These are phyloP conservation scores for Pseudotsuga menziesii DNA, from an alignment of 75 land plant species.

Conservation along the genomic window DNA sequence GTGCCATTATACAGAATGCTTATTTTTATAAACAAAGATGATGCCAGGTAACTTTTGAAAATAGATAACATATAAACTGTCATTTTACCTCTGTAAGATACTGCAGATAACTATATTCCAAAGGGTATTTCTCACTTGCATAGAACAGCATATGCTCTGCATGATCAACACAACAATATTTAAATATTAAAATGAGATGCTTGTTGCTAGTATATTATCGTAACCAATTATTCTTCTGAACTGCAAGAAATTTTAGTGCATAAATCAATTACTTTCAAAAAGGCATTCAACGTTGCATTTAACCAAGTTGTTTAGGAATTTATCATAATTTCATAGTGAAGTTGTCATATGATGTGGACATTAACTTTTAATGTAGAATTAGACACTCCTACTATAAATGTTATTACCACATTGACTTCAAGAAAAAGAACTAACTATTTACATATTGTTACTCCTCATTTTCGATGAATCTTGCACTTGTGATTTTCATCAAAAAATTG, in stretches of 20 bases:
- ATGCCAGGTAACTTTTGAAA: neutral
- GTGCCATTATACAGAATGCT: neutral
- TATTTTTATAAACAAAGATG: neutral
- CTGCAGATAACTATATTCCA: constrained; percentile 92
- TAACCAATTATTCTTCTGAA: neutral
- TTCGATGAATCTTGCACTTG: neutral
- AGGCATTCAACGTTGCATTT: neutral
- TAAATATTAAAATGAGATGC: neutral
- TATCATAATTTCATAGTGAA: neutral
- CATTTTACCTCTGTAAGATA: constrained; percentile 76
- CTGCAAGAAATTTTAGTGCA: neutral
- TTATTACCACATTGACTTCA: no score
- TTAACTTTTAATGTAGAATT: neutral
- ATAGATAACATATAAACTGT: neutral
- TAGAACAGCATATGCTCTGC: constrained; percentile 99
- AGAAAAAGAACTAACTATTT: neutral
- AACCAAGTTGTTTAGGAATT: neutral
- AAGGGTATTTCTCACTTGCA: constrained; percentile 94
- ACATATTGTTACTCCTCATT: neutral
- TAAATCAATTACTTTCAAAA: neutral
- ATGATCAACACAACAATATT: constrained; percentile 9
- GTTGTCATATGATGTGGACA: neutral
- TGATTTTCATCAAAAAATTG: no score
- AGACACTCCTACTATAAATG: neutral
- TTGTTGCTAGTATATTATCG: neutral